phyloP scores from a whole-genome alignment of 2,329 filamentous ascomycete species.

The Teratosphaeria epicoccoides region DNA sequence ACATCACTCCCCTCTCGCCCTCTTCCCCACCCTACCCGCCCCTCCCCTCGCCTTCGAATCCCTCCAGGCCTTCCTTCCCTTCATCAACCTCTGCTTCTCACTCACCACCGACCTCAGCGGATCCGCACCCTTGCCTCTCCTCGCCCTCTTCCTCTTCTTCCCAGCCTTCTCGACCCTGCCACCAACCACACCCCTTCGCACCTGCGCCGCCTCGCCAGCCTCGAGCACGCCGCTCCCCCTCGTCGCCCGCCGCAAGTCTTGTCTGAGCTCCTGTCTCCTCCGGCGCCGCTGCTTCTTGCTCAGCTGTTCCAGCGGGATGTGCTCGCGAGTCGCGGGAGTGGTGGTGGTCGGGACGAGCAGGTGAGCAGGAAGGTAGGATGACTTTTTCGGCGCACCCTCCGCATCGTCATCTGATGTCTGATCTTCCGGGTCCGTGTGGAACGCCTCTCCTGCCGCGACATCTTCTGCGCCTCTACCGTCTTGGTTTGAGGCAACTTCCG shows the following conservation, averaged over 20 bases:
- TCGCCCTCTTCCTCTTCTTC: neutral
- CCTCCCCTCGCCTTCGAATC: neutral
- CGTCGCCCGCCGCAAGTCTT: conserved; percentile 6
- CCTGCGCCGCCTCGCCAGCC: conserved; percentile 12
- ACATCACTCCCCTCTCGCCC: neutral
- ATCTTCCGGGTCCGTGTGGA: neutral
- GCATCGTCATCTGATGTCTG: conserved; percentile 1
- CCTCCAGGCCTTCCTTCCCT: conserved; percentile 8
- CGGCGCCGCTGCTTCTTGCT: conserved; percentile 5
- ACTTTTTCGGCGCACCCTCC: neutral
- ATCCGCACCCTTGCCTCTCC: neutral
- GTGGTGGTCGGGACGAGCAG: conserved; percentile 2
- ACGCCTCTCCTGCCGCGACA: neutral
- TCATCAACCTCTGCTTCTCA: conserved; percentile 11
- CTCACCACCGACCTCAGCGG: neutral
- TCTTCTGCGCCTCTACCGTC: neutral
- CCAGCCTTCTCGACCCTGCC: conserved; percentile 8
- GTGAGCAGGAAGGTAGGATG: conserved; percentile 5
- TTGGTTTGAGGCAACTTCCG: neutral
- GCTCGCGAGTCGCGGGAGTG: neutral
- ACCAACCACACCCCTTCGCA: conserved; percentile 9
- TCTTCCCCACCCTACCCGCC: neutral
- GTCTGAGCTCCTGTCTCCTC: conserved; percentile 3
- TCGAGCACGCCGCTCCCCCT: conserved; percentile 11
- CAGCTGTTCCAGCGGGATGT: conserved; percentile 2